phyloP scores from a whole-genome alignment of 805 yeast species.

The Dipodascopsis tothii region DNA sequence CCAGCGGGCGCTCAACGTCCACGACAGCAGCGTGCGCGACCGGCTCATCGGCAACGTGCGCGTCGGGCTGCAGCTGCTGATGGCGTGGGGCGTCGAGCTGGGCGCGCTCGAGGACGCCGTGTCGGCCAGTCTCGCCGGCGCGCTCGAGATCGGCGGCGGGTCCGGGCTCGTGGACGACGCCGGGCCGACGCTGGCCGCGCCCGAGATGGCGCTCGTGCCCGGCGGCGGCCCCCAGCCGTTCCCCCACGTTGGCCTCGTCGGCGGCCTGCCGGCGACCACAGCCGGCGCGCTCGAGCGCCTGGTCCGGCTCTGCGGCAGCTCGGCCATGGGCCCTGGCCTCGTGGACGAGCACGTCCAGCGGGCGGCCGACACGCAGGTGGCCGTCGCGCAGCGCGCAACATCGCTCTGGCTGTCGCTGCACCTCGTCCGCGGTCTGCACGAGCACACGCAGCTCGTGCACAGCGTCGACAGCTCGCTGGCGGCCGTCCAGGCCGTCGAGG shows the following conservation, averaged over 20 bases:
- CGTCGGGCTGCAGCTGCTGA: constrained; percentile 11
- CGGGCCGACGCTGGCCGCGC: neutral
- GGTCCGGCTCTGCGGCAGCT: neutral
- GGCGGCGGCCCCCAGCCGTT: neutral
- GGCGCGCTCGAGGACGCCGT: constrained; percentile 10
- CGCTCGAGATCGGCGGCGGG: constrained; percentile 1
- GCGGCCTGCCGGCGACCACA: neutral
- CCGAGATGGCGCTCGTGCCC: neutral
- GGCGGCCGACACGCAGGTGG: neutral
- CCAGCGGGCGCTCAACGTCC: constrained; percentile 24
- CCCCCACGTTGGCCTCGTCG: neutral
- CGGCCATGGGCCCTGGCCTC: neutral
- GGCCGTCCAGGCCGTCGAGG: constrained; percentile 10
- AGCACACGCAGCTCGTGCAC: neutral
- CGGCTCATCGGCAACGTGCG: constrained; percentile 2
- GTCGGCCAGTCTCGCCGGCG: constrained; percentile 2
- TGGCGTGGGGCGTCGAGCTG: constrained; percentile 12
- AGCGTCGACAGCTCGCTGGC: constrained; percentile 8
- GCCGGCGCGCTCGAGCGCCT: neutral
- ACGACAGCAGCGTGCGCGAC: constrained; percentile 23
- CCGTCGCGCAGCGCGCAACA: neutral
- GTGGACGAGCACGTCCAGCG: neutral
- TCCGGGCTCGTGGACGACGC: neutral
- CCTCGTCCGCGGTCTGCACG: neutral
- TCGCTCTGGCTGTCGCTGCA: neutral